Evolutionary conservation across 148 eudicot genomes (phyloP).

Genomic region (Fagopyrum tataricum): DNA sequence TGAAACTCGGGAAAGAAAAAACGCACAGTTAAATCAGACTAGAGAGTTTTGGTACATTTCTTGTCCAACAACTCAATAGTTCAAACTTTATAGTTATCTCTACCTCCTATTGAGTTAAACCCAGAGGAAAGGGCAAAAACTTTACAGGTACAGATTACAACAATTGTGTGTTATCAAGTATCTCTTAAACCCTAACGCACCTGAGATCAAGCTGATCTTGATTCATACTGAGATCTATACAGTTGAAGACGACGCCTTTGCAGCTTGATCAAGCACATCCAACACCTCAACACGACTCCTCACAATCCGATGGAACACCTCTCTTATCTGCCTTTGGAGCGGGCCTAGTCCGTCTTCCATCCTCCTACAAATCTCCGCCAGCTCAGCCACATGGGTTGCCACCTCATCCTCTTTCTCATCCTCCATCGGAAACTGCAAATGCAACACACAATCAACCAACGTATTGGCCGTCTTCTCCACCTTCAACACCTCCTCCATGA

Average conservation of each 20-base stretch:
- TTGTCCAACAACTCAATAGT: neutral
- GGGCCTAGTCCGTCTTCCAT: conserved; percentile 83
- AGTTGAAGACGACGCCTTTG: conserved; percentile 19
- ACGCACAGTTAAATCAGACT: no score
- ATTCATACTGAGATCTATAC: neutral
- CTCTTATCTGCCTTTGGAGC: conserved; percentile 61
- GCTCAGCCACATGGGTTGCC: conserved; percentile 47
- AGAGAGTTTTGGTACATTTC: no score
- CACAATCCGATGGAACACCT: conserved; percentile 85
- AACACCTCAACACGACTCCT: conserved; percentile 63
- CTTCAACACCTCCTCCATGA: conserved; percentile 63
- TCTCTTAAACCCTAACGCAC: neutral
- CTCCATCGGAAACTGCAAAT: conserved; percentile 60
- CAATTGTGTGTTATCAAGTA: neutral
- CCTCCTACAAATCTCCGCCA: conserved; percentile 52
- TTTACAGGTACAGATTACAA: neutral
- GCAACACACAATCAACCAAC: conserved; percentile 44
- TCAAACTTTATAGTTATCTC: neutral
- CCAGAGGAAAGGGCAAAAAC: neutral
- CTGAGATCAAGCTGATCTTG: no score
- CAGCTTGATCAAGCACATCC: conserved; percentile 65
- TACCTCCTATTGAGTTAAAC: neutral
- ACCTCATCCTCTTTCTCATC: conserved; percentile 57
- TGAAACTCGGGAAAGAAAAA: no score
- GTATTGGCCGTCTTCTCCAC: conserved; percentile 48